phyloP scores from a whole-genome alignment of 208 protist genomes.

The Herpetomonas tarakana region DNA sequence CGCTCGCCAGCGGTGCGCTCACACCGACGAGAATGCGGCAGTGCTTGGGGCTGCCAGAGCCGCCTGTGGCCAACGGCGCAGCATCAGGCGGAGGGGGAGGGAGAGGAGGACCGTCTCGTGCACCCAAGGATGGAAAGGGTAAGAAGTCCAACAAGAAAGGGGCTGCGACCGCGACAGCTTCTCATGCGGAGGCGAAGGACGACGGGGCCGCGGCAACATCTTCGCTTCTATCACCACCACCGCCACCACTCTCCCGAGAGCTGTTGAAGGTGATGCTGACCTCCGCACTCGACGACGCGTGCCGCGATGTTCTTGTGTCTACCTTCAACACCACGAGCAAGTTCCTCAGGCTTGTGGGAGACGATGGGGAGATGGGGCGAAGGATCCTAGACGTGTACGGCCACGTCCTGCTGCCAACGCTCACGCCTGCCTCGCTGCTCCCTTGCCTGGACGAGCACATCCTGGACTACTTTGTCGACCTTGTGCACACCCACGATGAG shows the following conservation, averaged over 20 bases:
- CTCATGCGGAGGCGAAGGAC: not conserved
- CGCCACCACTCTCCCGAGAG: conserved; percentile 8
- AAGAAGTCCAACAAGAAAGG: not conserved
- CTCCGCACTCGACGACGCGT: conserved; percentile 41
- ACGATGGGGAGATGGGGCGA: conserved; percentile 44
- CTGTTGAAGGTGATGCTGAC: conserved; percentile 44
- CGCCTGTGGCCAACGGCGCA: not conserved
- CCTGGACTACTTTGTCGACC: conserved; percentile 61
- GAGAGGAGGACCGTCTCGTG: no score
- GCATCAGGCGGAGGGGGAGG: not conserved
- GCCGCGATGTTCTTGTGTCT: conserved; percentile 38
- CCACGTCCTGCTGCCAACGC: conserved; percentile 29
- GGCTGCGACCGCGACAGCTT: not conserved
- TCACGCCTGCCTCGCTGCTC: conserved; percentile 49
- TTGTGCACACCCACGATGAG: conserved; percentile 17
- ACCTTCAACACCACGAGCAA: conserved; percentile 50
- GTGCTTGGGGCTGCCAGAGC: conserved; percentile 34
- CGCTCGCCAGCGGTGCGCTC: conserved; percentile 31
- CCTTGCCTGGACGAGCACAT: conserved; percentile 37
- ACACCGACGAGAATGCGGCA: conserved; percentile 33
- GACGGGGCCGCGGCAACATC: not conserved
- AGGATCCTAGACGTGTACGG: conserved; percentile 56
- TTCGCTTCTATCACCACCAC: not conserved
- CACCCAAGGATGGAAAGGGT: not conserved
- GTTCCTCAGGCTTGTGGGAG: conserved; percentile 44